Evolutionary conservation across 1,284 basidiomycete species (phyloP).

Genomic region (Gymnopus androsaceus): DNA sequence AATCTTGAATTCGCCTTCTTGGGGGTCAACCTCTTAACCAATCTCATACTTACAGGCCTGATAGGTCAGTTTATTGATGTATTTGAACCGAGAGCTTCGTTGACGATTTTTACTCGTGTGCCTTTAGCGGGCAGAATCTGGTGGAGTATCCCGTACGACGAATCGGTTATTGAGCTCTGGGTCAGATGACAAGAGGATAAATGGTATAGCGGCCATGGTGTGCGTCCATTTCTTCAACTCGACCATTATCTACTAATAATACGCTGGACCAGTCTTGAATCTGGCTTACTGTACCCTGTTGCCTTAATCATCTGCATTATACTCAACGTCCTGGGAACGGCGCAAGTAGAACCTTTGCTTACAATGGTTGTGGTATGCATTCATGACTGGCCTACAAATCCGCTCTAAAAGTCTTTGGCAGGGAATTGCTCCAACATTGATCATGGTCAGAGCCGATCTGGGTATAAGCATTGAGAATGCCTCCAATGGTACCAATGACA

Average conservation of each 20-base stretch:
- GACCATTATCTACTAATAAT: no score
- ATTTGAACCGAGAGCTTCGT: background rate
- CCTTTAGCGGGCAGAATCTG: slow-evolving; percentile 4
- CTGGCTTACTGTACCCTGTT: background rate
- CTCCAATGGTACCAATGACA: no score
- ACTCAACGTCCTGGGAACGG: no score
- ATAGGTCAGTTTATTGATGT: background rate
- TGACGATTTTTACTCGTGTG: background rate
- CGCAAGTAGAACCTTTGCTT: background rate
- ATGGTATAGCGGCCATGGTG: no score
- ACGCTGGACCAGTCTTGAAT: background rate
- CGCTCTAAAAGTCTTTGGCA: background rate
- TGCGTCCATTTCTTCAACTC: no score
- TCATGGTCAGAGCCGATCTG: background rate
- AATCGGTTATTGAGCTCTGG: background rate
- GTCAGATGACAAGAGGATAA: no score
- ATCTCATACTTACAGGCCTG: background rate
- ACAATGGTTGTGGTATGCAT: slow-evolving; percentile 2
- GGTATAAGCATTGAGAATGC: background rate
- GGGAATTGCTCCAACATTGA: slow-evolving; percentile 10
- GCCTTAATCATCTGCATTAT: background rate
- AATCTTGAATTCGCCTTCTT: background rate
- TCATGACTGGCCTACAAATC: background rate
- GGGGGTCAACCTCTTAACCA: background rate
- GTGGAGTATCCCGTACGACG: background rate